Conservation (phyloP, 192 early-diverging fungal species). For the Umbelopsis sp. region DNA sequence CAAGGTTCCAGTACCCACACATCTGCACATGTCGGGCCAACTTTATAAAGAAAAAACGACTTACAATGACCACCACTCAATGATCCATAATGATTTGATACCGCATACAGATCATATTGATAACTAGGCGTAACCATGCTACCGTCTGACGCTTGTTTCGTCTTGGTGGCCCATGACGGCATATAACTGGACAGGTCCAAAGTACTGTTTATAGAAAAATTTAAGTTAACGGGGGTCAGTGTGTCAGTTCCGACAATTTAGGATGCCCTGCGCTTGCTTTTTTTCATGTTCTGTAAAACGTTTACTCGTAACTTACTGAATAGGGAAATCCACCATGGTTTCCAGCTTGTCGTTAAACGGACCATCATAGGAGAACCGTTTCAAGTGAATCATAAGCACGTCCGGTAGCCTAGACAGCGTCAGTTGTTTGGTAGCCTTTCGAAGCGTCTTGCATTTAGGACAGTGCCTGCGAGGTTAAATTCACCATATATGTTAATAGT, state of each 20-base stretch:
- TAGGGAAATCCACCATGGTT: constrained; percentile 83
- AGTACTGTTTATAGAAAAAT: constrained; percentile 27
- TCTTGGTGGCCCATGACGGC: constrained; percentile 24
- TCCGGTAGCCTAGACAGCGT: constrained; percentile 81
- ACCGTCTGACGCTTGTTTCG: not conserved
- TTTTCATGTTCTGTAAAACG: not conserved
- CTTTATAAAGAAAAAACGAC: constrained; percentile 25
- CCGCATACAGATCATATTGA: constrained; percentile 79
- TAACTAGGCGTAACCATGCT: constrained; percentile 1
- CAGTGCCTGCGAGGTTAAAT: constrained; percentile 54
- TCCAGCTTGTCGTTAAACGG: constrained; percentile 94
- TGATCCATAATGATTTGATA: constrained; percentile 81
- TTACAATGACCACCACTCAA: constrained; percentile 75
- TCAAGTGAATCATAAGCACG: constrained; percentile 92
- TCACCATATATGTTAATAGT: not conserved
- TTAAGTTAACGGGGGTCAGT: not conserved
- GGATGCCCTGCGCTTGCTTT: too few species aligned
- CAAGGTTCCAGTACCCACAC: too few species aligned
- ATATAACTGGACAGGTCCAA: constrained; percentile 65
- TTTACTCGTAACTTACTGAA: constrained; percentile 42
- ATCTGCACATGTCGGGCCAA: too few species aligned
- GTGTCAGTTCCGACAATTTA: not conserved
- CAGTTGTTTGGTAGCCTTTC: constrained; percentile 77
- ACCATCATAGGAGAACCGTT: constrained; percentile 90
- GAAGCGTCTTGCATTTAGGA: constrained; percentile 74